Percentiles rank a stretch among this genome's conserved stretches.
Evolutionary conservation across 768 basidiomycete species (phyloP).

Genomic region (Asterophora lycoperdoides): DNA sequence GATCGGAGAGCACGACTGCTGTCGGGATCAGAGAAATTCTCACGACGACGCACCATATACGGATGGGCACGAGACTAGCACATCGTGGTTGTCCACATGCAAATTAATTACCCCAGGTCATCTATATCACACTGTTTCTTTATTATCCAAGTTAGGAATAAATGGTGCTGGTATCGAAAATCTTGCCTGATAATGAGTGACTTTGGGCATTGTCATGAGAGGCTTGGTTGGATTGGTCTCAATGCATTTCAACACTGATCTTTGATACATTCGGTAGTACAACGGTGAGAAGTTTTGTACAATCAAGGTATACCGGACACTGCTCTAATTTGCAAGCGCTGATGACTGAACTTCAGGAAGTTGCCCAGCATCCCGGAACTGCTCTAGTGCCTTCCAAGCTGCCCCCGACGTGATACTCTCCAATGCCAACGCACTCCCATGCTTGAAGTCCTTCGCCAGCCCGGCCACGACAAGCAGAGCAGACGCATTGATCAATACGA

Average conservation of each 20-base stretch:
- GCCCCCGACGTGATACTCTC: constrained; percentile 54
- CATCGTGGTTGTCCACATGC: no score
- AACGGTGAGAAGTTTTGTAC: no score
- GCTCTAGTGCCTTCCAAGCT: constrained; percentile 55
- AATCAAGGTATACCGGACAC: not conserved
- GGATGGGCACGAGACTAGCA: no score
- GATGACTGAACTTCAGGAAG: not conserved
- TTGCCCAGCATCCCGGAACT: constrained; percentile 37
- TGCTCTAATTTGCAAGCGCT: no score
- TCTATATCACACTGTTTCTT: constrained; percentile 5
- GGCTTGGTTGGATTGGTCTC: not conserved
- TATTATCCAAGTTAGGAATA: constrained; percentile 8
- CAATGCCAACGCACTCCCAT: constrained; percentile 68
- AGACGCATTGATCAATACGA: constrained; percentile 87
- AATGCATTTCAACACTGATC: not conserved
- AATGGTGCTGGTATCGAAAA: constrained; percentile 4
- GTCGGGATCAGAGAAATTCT: no score
- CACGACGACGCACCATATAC: no score
- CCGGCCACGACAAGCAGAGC: constrained; percentile 86
- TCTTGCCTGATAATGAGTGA: not conserved
- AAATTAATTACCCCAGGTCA: constrained; percentile 16
- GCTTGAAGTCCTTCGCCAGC: constrained; percentile 58
- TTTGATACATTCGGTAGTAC: not conserved
- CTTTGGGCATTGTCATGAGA: no score
- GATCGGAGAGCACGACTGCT: no score